These are phyloP conservation scores for Purpureocillium takamizusanense DNA, from an alignment of 2,329 filamentous ascomycete genomes.

Conservation along the genomic window DNA sequence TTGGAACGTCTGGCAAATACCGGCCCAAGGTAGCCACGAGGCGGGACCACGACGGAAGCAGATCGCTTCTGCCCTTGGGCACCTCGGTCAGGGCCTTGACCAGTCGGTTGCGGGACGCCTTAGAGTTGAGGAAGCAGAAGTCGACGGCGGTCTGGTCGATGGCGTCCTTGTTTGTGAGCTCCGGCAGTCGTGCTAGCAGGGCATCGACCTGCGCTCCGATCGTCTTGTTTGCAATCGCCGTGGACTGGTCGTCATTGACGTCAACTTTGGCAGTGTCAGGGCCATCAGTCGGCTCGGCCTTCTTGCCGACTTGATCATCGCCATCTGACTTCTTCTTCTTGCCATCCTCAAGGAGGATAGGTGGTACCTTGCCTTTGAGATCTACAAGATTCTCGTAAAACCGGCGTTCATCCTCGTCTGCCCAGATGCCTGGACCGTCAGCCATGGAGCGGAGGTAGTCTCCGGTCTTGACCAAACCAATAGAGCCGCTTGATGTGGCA, in stretches of 20 bases:
- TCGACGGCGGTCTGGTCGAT: conserved; percentile 91
- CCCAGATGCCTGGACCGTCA: conserved; percentile 93
- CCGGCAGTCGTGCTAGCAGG: conserved; percentile 76
- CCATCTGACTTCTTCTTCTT: conserved; percentile 85
- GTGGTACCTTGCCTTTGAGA: conserved; percentile 89
- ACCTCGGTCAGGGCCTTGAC: conserved; percentile 91
- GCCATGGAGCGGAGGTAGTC: conserved; percentile 87
- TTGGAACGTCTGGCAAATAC: conserved; percentile 91
- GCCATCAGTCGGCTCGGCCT: conserved; percentile 46
- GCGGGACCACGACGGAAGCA: conserved; percentile 85
- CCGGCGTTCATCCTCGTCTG: conserved; percentile 93
- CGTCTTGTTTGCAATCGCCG: conserved; percentile 93
- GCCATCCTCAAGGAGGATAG: conserved; percentile 83
- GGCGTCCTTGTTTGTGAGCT: conserved; percentile 81
- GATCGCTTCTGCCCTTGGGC: conserved; percentile 84
- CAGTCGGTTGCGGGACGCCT: conserved; percentile 89
- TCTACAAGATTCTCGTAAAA: conserved; percentile 98
- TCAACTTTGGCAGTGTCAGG: conserved; percentile 41
- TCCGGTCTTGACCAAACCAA: conserved; percentile 87
- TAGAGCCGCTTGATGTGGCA: conserved; percentile 60
- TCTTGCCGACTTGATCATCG: conserved; percentile 78
- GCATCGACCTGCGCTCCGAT: conserved; percentile 95
- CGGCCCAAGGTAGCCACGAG: conserved; percentile 87
- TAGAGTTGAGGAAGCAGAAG: conserved; percentile 97
- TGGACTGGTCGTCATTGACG: conserved; percentile 73